phyloP scores from a whole-genome alignment of 352 stramenopile genomes.

The Phytopythium vexans region DNA sequence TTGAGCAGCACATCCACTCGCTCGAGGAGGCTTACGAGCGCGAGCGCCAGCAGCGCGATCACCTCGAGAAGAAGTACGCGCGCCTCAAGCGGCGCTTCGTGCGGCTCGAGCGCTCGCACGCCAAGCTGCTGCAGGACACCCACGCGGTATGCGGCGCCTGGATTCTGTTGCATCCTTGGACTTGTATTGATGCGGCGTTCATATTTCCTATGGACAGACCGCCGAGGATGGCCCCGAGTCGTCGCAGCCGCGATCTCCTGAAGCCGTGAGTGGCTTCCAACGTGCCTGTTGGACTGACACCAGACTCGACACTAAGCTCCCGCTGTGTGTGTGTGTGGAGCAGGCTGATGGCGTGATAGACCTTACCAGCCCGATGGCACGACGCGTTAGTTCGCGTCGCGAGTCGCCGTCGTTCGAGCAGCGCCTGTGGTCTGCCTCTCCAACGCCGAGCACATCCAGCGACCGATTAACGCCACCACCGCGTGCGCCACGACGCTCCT shows the following conservation, averaged over 20 bases:
- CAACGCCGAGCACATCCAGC: not conserved
- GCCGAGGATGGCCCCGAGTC: not conserved
- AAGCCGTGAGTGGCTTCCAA: not conserved
- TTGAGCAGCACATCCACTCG: slow-evolving; percentile 26
- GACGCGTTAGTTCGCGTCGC: not conserved
- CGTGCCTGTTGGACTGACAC: slow-evolving; percentile 5
- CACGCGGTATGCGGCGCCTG: slow-evolving; percentile 14
- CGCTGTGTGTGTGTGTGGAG: not conserved
- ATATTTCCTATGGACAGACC: not conserved
- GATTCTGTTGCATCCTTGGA: not conserved
- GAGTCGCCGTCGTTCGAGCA: slow-evolving; percentile 7
- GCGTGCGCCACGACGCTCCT: not conserved
- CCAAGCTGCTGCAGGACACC: slow-evolving; percentile 31
- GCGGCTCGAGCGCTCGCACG: slow-evolving; percentile 51
- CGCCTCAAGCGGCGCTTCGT: slow-evolving; percentile 66
- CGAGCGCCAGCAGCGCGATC: slow-evolving; percentile 45
- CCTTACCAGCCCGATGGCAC: slow-evolving; percentile 39
- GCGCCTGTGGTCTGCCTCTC: slow-evolving; percentile 5
- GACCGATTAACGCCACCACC: not conserved
- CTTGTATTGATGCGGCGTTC: not conserved
- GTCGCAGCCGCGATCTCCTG: slow-evolving; percentile 3
- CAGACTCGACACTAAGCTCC: not conserved
- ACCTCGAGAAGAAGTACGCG: slow-evolving; percentile 67
- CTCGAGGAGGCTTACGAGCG: slow-evolving; percentile 46
- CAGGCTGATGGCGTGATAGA: slow-evolving; percentile 35